Evolutionary conservation across 768 basidiomycete genomes (phyloP).

Genomic region (Chalciporus sphaerocephalus): DNA sequence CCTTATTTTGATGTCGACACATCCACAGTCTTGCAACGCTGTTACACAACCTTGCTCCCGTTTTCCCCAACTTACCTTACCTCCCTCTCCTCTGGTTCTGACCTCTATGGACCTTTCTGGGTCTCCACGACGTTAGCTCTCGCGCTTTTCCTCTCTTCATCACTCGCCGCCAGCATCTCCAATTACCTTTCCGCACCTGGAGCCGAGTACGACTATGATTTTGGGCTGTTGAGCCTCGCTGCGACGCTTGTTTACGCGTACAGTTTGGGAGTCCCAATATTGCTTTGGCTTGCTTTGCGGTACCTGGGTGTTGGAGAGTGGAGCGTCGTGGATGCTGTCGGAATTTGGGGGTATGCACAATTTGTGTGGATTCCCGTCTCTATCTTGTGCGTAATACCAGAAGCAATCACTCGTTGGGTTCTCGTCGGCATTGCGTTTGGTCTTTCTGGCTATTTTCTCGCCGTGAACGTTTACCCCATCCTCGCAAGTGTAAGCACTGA

Average conservation of each 20-base stretch:
- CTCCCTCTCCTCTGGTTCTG: constrained; percentile 49
- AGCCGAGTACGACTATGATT: constrained; percentile 71
- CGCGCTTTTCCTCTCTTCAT: constrained; percentile 88
- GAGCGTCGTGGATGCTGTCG: constrained; percentile 78
- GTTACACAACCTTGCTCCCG: constrained; percentile 77
- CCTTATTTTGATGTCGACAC: constrained; percentile 88
- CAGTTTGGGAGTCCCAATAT: constrained; percentile 73
- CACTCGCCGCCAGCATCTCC: constrained; percentile 81
- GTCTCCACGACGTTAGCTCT: constrained; percentile 94
- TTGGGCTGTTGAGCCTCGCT: constrained; percentile 78
- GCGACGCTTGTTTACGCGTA: constrained; percentile 85
- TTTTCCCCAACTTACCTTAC: constrained; percentile 59
- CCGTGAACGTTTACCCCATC: constrained; percentile 83
- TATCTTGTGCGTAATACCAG: constrained; percentile 83
- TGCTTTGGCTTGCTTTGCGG: constrained; percentile 79
- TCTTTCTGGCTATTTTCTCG: constrained; percentile 85
- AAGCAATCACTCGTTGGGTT: constrained; percentile 77
- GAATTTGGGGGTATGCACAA: constrained; percentile 76
- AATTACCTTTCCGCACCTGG: constrained; percentile 71
- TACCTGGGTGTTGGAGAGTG: constrained; percentile 90
- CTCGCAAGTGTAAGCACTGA: constrained; percentile 64
- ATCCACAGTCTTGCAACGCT: constrained; percentile 66
- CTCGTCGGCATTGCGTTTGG: constrained; percentile 68
- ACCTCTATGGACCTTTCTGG: constrained; percentile 95
- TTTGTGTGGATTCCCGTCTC: constrained; percentile 89